These are phyloP conservation scores for Coniochaeta hoffmannii DNA, from an alignment of 2,329 filamentous ascomycete species.

Conservation along the genomic window DNA sequence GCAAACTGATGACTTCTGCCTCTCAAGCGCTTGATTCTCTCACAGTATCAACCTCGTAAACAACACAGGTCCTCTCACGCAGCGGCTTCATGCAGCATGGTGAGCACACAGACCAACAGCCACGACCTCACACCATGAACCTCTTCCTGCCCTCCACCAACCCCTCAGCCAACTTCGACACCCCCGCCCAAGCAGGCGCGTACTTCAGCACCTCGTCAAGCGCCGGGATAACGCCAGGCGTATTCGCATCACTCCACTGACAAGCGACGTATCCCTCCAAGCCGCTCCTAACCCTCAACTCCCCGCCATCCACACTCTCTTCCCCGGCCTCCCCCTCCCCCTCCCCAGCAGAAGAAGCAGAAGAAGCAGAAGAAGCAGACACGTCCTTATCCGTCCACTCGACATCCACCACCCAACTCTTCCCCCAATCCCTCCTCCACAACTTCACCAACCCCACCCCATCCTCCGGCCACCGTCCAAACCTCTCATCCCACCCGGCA, in stretches of 20 bases:
- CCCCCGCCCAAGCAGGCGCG: conserved; percentile 70
- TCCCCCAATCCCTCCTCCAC: conserved; percentile 76
- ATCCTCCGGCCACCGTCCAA: conserved; percentile 53
- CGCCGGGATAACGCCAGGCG: conserved; percentile 65
- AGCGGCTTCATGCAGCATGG: neutral
- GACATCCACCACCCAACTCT: conserved; percentile 69
- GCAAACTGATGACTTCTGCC: neutral
- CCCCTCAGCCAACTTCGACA: conserved; percentile 69
- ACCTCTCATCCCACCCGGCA: conserved; percentile 52
- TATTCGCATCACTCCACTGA: conserved; percentile 82
- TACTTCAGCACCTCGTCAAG: conserved; percentile 73
- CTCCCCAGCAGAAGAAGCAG: neutral
- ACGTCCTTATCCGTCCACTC: conserved; percentile 43
- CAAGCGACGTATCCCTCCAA: conserved; percentile 66
- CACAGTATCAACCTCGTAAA: neutral
- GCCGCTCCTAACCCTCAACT: conserved; percentile 22
- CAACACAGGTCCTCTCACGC: neutral
- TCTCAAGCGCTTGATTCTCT: neutral
- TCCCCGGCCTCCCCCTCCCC: conserved; percentile 1
- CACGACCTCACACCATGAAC: conserved; percentile 42
- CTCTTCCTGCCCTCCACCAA: conserved; percentile 72
- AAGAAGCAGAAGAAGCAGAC: neutral
- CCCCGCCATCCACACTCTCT: conserved; percentile 13
- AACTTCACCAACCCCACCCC: conserved; percentile 43
- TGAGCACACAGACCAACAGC: neutral